These are phyloP conservation scores for Cryptococcus wingfieldii DNA, from an alignment of 1,284 basidiomycete species.

Conservation along the genomic window DNA sequence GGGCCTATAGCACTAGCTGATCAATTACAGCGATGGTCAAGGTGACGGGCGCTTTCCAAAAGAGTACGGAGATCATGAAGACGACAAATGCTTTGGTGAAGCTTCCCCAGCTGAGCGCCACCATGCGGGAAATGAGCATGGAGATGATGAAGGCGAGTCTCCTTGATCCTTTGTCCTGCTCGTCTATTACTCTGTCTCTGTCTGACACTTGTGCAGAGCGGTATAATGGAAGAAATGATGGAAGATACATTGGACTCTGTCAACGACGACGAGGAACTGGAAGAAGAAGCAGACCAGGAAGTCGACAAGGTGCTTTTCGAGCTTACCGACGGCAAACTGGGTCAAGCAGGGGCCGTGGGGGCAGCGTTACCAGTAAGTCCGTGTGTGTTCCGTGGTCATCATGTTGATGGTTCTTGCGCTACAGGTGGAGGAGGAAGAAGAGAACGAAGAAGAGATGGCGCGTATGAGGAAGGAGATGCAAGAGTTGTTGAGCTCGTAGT, in stretches of 20 bases:
- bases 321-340: slow-evolving; percentile 92
- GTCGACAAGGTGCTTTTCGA: slow-evolving; percentile 96
- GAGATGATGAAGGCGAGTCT: slow-evolving; percentile 90
- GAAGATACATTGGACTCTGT: slow-evolving; percentile 72
- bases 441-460: slow-evolving; percentile 77
- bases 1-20: background rate
- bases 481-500: slow-evolving; percentile 69
- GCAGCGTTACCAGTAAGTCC: slow-evolving; percentile 71
- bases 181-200: background rate
- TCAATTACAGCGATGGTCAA: slow-evolving; percentile 82
- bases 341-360: slow-evolving; percentile 69
- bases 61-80: slow-evolving; percentile 99
- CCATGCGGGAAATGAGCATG: slow-evolving; percentile 97
- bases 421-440: slow-evolving; percentile 62
- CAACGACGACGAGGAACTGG: slow-evolving; percentile 89
- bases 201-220: slow-evolving; percentile 58
- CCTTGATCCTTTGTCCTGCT: background rate
- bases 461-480: slow-evolving; percentile 79
- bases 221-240: slow-evolving; percentile 90
- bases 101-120: slow-evolving; percentile 83
- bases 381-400: background rate
- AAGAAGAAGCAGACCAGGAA: slow-evolving; percentile 94
- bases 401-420: background rate
- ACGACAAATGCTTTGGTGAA: slow-evolving; percentile 87
- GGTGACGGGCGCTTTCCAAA: slow-evolving; percentile 93